Evolutionary conservation across 2,329 filamentous ascomycete species (phyloP).

Genomic region (Stachybotrys chartarum): DNA sequence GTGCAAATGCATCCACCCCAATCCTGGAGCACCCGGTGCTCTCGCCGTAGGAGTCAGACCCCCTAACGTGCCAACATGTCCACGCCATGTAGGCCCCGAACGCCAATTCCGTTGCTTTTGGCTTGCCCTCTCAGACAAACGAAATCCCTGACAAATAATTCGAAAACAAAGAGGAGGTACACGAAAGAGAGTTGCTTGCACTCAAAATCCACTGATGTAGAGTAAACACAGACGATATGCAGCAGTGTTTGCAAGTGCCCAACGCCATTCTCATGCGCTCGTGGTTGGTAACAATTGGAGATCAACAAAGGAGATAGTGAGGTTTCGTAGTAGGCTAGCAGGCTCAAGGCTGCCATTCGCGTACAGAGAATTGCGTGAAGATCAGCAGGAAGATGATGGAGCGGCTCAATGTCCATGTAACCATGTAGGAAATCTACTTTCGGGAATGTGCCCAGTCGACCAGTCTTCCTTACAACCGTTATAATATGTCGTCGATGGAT

Average conservation of each 20-base stretch:
- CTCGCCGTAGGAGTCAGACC: background rate
- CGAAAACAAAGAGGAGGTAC: background rate
- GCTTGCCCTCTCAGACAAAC: background rate
- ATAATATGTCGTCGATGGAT: constrained; percentile 73
- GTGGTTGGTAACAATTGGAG: no score
- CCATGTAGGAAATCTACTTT: no score
- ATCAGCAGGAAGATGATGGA: no score
- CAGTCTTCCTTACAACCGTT: constrained; percentile 13
- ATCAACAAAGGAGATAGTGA: no score
- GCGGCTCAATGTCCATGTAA: no score
- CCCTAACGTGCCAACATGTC: background rate
- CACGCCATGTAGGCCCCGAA: background rate
- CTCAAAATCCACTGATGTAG: background rate
- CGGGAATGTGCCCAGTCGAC: background rate
- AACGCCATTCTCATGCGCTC: no score
- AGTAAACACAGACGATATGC: no score
- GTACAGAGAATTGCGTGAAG: no score
- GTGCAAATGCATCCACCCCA: background rate
- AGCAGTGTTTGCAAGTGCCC: no score
- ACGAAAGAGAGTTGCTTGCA: background rate
- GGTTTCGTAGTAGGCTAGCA: no score
- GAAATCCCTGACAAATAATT: background rate
- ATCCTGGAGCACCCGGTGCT: background rate
- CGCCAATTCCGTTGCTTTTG: background rate
- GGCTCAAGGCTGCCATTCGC: no score